A percentile compares a stretch with the other conserved stretches of the same genome.
Evolutionary conservation across 495 filamentous ascomycete genomes (phyloP).

Genomic region (Neurospora hispaniola): DNA sequence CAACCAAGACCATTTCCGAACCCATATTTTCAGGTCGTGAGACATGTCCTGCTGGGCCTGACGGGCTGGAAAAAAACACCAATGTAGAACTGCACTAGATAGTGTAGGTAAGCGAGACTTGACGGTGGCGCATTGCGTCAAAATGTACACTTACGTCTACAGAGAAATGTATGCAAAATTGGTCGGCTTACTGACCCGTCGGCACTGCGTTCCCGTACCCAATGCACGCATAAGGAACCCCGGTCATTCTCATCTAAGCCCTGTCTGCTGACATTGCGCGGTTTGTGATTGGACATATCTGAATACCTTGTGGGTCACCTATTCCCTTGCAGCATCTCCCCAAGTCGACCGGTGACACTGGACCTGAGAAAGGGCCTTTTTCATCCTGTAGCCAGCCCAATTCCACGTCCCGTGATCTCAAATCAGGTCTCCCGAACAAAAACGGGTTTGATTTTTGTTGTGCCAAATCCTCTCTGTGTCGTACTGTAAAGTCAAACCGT

Average conservation of each 20-base stretch:
- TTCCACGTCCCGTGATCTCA: neutral
- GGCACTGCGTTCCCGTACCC: neutral
- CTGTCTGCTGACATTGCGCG: conserved; percentile 23
- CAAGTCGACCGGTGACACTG: neutral
- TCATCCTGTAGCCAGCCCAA: neutral
- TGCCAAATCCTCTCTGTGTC: neutral
- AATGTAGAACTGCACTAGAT: neutral
- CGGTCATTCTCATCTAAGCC: conserved; percentile 1
- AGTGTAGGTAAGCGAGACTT: neutral
- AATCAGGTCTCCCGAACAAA: neutral
- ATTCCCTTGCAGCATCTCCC: conserved; percentile 1
- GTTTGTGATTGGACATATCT: conserved; percentile 10
- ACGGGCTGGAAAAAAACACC: neutral
- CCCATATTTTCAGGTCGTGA: too few relatives aligned
- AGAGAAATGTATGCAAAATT: neutral
- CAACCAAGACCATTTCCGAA: too few relatives aligned
- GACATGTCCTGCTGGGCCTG: neutral
- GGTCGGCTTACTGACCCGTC: neutral
- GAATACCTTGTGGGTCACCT: conserved; percentile 1
- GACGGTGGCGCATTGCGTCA: neutral
- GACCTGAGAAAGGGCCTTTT: neutral
- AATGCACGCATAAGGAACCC: neutral
- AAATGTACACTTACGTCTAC: neutral
- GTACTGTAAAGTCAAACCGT: neutral
- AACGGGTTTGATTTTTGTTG: neutral